Conservation (phyloP, 805 yeast species). For the Ogataea salicorniae region DNA sequence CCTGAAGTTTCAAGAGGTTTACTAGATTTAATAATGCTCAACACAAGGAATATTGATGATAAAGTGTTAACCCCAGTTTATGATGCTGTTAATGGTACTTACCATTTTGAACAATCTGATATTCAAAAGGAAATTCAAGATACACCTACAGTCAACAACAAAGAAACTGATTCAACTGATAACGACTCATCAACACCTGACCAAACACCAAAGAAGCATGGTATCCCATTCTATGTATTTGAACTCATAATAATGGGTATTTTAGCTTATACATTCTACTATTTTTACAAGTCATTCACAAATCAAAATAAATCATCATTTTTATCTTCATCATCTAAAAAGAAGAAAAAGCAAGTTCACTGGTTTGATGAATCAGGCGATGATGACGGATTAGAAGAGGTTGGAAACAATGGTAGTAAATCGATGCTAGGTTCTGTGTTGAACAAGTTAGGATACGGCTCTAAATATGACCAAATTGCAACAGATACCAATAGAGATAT, state of each 20-base stretch:
- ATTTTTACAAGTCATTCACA: constrained; percentile 21
- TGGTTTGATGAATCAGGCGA: constrained; percentile 27
- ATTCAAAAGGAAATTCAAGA: constrained; percentile 6
- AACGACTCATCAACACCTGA: neutral
- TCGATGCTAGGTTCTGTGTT: constrained; percentile 18
- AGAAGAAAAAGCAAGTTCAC: constrained; percentile 32
- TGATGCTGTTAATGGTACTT: constrained; percentile 10
- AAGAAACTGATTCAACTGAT: neutral
- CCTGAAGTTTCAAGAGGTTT: constrained; percentile 67
- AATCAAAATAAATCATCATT: constrained; percentile 18
- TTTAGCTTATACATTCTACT: constrained; percentile 19
- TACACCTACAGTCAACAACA: neutral
- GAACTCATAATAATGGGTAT: constrained; percentile 20
- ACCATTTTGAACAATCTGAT: neutral
- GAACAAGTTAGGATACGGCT: constrained; percentile 33
- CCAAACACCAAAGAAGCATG: constrained; percentile 4
- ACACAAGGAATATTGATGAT: constrained; percentile 24
- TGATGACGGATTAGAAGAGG: constrained; percentile 1
- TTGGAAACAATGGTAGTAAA: neutral
- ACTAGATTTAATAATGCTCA: constrained; percentile 45
- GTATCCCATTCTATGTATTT: constrained; percentile 18
- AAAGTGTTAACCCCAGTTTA: constrained; percentile 26
- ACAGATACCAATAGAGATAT: constrained; percentile 28
- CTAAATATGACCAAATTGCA: constrained; percentile 29
- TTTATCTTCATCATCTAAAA: constrained; percentile 18